Evolutionary conservation across 1,284 basidiomycete genomes (phyloP).

Genomic region (Wolfiporia cocos): DNA sequence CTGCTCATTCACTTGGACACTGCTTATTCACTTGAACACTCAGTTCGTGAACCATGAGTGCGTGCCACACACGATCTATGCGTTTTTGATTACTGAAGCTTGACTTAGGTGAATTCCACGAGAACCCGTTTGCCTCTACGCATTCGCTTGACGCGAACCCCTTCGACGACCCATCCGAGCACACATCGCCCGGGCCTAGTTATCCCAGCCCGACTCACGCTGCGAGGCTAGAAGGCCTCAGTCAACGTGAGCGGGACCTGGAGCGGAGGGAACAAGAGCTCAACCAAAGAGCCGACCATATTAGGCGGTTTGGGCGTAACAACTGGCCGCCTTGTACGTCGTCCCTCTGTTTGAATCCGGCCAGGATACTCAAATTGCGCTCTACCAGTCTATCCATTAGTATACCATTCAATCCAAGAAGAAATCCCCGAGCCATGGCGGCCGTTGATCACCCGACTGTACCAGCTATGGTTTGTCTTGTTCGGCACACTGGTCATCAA

Average conservation of each 20-base stretch:
- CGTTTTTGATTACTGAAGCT: background rate
- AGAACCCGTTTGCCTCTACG: slow-evolving; percentile 81
- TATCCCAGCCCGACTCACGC: slow-evolving; percentile 30
- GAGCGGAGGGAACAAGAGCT: slow-evolving; percentile 73
- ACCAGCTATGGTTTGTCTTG: slow-evolving; percentile 84
- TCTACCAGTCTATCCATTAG: slow-evolving; percentile 79
- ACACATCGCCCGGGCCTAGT: slow-evolving; percentile 10
- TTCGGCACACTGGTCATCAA: slow-evolving; percentile 80
- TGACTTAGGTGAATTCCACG: slow-evolving; percentile 34
- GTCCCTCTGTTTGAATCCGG: slow-evolving; percentile 13
- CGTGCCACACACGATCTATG: background rate
- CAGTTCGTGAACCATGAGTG: slow-evolving; percentile 17
- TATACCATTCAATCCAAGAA: slow-evolving; percentile 87
- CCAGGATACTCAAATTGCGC: background rate
- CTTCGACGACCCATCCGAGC: slow-evolving; percentile 64
- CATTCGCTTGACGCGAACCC: slow-evolving; percentile 79
- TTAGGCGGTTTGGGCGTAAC: slow-evolving; percentile 77
- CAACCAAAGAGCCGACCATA: slow-evolving; percentile 59
- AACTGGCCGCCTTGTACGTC: slow-evolving; percentile 85
- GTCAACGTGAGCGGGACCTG: slow-evolving; percentile 74
- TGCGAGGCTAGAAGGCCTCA: slow-evolving; percentile 53
- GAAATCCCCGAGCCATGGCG: slow-evolving; percentile 85
- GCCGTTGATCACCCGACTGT: slow-evolving; percentile 78
- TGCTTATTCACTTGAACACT: background rate
- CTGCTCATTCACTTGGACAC: background rate